Evolutionary conservation across 2,329 filamentous ascomycete species (phyloP), one percentile per base, ranked within the genome.

Genomic region (Aspergillaceae sp.): DNA sequence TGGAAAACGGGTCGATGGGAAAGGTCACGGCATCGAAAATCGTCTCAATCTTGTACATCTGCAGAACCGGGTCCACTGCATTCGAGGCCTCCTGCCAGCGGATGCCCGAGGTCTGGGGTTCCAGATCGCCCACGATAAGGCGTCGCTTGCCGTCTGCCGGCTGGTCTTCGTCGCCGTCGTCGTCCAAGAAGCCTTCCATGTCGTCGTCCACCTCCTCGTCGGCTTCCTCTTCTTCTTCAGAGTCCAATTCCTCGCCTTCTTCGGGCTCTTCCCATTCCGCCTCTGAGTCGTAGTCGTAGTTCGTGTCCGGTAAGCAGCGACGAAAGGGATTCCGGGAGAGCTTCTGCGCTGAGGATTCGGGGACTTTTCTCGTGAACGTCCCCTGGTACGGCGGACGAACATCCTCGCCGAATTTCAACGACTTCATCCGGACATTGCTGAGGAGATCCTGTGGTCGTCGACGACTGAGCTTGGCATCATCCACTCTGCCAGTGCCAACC

Each of bases 161-260:
- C 5, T 64, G 58, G 65, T 92, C 87, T 44, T 94, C 87, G 4
- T 87, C 87, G 44, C 94, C 87, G 4, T 87, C 87, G 56, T 94
- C 87, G 55, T 95, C 90, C 1, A 96, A 73, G 59, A 96, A 96
- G 11, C 82, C 90, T 3, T 88, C 87, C 82, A 95, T 85, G 49
- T 94, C 89, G 51, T 87, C 85, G 10, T 87, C 85, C n/a, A 81
- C 84, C 7, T 79, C 80, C 4, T 78, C 75, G 45, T 74, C 78
- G 44, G 74, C 74, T 7, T 76, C 72, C 4, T 84, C 81, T 46
- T 84, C 81, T 29, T 78, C 79, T 48, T 84, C 82, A 3, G 78
- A 79, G 42, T 77, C 70, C 2, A 84, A 65, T 43, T 86, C 81
- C 56, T 85, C 83, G 47, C 86, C 84, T 77, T 90, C 72, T 77